Conservation (phyloP, 176 grass and related monocot genomes). For the Calamus simplicifolius region DNA sequence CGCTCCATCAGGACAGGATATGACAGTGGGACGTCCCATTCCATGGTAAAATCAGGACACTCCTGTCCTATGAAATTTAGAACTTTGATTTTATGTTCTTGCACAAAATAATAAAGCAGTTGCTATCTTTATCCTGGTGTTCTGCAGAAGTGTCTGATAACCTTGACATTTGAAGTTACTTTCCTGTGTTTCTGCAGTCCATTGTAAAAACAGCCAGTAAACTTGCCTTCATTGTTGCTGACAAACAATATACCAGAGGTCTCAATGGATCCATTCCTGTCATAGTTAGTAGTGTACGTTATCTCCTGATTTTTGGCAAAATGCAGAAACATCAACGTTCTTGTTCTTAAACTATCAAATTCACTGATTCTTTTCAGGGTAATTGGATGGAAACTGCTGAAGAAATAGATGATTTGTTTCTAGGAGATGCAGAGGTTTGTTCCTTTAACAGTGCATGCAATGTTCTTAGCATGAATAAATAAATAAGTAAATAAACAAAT, state of each 20-base stretch:
- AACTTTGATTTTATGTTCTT: no score
- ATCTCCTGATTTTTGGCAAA: neutral
- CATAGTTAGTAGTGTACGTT: conserved; percentile 72
- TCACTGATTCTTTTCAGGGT: conserved; percentile 38
- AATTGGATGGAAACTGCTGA: conserved; percentile 85
- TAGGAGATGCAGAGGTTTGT: conserved; percentile 77
- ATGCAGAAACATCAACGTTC: neutral
- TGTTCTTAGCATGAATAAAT: no score
- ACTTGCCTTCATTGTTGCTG: conserved; percentile 58
- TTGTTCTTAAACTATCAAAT: conserved; percentile 18
- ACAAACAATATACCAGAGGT: conserved; percentile 54
- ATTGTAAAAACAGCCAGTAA: conserved; percentile 47
- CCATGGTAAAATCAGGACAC: no score
- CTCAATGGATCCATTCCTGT: conserved; percentile 75
- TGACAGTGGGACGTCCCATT: no score
- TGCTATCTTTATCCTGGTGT: no score
- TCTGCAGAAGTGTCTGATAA: no score
- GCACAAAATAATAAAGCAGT: no score
- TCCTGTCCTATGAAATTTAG: no score
- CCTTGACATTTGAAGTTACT: neutral
- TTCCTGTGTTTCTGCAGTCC: conserved; percentile 14
- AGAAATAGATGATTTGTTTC: conserved; percentile 81
- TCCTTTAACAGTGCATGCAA: neutral
- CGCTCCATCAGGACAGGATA: no score
- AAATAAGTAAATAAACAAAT: no score